These are phyloP conservation scores for Osmanthus fragrans DNA, from an alignment of 257 asterid genomes.

Conservation along the genomic window DNA sequence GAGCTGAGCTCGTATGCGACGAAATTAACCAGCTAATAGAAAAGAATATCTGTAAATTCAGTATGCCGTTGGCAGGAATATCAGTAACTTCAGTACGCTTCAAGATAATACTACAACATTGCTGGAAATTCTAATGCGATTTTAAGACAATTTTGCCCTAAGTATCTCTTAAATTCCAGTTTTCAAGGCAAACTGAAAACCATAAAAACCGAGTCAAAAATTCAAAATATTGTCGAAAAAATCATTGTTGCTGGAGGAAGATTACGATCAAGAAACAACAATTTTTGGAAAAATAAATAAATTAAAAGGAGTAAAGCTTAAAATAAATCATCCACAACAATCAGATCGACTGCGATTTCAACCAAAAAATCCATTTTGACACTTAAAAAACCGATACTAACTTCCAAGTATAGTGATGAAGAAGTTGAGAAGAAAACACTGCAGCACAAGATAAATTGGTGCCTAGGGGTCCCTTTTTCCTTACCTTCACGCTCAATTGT, in stretches of 20 bases:
- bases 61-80: not conserved
- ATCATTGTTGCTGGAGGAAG: not conserved
- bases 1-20: conserved; percentile 16
- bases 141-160: not conserved
- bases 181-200: not conserved
- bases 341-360: too few species aligned
- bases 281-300: not conserved
- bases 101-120: not conserved
- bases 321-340: too few species aligned
- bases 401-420: too few species aligned
- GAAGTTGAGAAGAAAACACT: too few species aligned
- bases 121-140: conserved; percentile 1
- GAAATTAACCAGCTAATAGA: conserved; percentile 4
- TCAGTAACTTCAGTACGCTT: not conserved
- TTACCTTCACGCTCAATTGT: too few species aligned
- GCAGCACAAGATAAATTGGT: too few species aligned
- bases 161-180: not conserved
- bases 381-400: too few species aligned
- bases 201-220: too few species aligned
- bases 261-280: not conserved
- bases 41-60: not conserved
- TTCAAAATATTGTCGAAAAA: too few species aligned
- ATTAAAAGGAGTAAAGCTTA: not conserved
- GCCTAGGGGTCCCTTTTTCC: too few species aligned
- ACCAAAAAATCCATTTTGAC: too few species aligned